Base-by-base conservation (phyloP, 495 filamentous ascomycete genomes). In the Evernia prunastri region DNA sequence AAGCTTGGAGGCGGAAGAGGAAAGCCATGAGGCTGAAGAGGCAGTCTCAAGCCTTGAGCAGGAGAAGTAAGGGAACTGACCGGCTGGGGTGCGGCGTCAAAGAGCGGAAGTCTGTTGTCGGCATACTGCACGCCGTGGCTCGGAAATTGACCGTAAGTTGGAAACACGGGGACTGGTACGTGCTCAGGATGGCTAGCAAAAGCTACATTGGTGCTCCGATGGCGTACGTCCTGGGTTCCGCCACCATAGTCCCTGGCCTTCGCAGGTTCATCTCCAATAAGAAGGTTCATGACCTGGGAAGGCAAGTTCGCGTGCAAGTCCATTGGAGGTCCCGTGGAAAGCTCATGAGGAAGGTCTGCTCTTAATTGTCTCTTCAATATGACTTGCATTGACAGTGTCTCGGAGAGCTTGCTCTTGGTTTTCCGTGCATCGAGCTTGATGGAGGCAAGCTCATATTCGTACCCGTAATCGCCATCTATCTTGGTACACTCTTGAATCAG, bases 401-500 rank as follows among this genome's bases (percentile, higher is more conserved):
- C 42, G 13, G 35, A 10, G 8, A 12, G 20, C 13, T 35, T 45
- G 3, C 31, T 36, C 45, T 35, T n/a, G 29, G 35, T 33, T 12
- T 31, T 42, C 6, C 58, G 40, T 23, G 42, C 33, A 27, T 59
- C 56, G 35, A 47, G 58, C 42, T 60, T 60, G 27, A 60, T 33
- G 27, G 42, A 49, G 27, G 40, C 58, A 20, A 60, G 58, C n/a
- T 23, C 36, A 47, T 60, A 60, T 35, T 60, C 36, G 15, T 18
- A 60, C 11, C 58, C 39, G n/a, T 42, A 43, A 23, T 60, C 58
- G 29, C 47, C 47, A 23, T 60, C 58, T 33, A 33, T 23, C n/a
- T 42, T 33, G 1, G 29, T 47, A 10, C 42, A 42, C 35, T 43
- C 39, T 0, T 25, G n/a, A 18, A 60, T 47, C 3, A 60, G 42